These are phyloP conservation scores for Thuja plicata DNA, from an alignment of 83 land plant species.

Conservation along the genomic window DNA sequence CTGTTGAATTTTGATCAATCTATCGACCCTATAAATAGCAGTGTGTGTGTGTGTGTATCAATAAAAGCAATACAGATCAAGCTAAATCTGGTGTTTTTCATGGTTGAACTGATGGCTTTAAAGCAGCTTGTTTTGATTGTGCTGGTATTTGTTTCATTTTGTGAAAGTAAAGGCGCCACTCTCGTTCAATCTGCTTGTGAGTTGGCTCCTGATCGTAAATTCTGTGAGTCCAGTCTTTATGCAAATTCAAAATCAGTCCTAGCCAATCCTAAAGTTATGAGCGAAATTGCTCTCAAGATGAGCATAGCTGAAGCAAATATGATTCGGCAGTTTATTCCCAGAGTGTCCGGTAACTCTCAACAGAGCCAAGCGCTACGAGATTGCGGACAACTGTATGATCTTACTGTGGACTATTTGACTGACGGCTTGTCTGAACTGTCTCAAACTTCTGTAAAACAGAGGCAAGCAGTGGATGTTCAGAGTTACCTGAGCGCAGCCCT, in stretches of 20 bases:
- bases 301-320: not conserved
- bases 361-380: constrained; percentile 32
- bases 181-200: not conserved
- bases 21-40: too few relatives aligned
- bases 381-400: constrained; percentile 33
- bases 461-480: constrained; percentile 24
- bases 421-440: constrained; percentile 12
- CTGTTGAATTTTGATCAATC: too few relatives aligned
- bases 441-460: too few relatives aligned
- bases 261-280: not conserved
- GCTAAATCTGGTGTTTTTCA: too few relatives aligned
- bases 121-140: not conserved
- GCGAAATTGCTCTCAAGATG: not conserved
- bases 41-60: too few relatives aligned
- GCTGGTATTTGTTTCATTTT: not conserved
- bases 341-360: not conserved
- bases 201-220: not conserved
- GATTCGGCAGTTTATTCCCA: not conserved
- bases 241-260: not conserved
- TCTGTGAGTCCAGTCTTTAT: not conserved
- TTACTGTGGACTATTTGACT: constrained; percentile 24
- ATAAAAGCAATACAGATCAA: too few relatives aligned
- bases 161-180: not conserved
- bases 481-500: constrained; percentile 53
- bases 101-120: not conserved